A percentile compares a stretch with the other conserved stretches of the same genome.
phyloP scores from a whole-genome alignment of 768 basidiomycete species.

The Kwoniella bestiolae region DNA sequence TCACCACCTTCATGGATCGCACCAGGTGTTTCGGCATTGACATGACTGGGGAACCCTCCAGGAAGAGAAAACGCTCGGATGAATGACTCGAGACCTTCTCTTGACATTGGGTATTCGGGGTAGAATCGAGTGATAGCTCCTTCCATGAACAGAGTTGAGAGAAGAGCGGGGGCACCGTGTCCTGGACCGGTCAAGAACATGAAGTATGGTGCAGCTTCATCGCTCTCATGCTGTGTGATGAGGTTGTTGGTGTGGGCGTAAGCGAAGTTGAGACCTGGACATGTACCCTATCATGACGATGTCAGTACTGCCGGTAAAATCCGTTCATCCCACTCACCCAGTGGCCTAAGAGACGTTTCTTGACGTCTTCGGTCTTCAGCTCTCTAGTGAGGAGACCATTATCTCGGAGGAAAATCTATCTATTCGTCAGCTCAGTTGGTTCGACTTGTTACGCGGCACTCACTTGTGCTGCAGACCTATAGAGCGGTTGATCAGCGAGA shows the following conservation, averaged over 20 bases:
- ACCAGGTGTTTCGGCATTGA: constrained; percentile 68
- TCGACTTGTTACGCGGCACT: background rate
- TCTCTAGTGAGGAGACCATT: constrained; percentile 71
- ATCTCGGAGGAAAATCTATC: constrained; percentile 68
- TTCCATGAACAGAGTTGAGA: constrained; percentile 86
- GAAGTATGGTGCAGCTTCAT: constrained; percentile 61
- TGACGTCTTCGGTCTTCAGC: constrained; percentile 71
- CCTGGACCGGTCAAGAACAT: constrained; percentile 79
- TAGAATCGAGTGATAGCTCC: constrained; percentile 63
- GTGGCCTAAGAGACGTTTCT: constrained; percentile 77
- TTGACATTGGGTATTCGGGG: constrained; percentile 58
- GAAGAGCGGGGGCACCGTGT: constrained; percentile 83
- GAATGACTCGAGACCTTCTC: constrained; percentile 62
- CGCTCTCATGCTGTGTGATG: constrained; percentile 56
- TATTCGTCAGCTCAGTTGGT: constrained; percentile 3
- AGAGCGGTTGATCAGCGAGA: constrained; percentile 4
- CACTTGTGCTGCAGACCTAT: constrained; percentile 37
- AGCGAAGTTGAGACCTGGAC: constrained; percentile 73
- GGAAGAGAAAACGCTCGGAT: constrained; percentile 77
- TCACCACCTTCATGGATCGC: constrained; percentile 88
- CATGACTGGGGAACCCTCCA: constrained; percentile 78
- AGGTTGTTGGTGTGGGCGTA: constrained; percentile 70
- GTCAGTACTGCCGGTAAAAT: background rate
- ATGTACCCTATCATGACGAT: constrained; percentile 57
- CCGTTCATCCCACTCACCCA: constrained; percentile 63